Evolutionary conservation across 2,329 filamentous ascomycete genomes (phyloP), one percentile per base, ranked within the genome.

Genomic region (Calonectria hongkongensis): DNA sequence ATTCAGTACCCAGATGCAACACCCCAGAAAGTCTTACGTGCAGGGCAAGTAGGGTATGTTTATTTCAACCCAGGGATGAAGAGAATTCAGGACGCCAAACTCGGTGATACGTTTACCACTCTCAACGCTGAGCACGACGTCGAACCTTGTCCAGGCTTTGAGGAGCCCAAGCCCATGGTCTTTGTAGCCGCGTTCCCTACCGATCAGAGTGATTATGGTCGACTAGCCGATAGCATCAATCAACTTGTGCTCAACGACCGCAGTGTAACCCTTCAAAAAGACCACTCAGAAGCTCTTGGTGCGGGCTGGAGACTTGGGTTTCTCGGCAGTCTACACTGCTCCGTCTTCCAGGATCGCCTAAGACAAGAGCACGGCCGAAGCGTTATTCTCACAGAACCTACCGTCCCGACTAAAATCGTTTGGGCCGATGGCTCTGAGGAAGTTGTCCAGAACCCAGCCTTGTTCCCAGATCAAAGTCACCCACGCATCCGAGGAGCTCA

Each of bases 1-100:
- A 98, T 99, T 76, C 97, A 98, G 90, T 95, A 98, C 80, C 97
- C 97, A 0, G 89, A 94, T 51, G 94, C 96, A 80, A 96, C 94
- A 0, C 91, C 96, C 0, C 95, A 98, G 84, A 92, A 89, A 1
- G 88, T 92, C 9, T 87, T 99, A 66, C 92, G 95, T 4, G 96
- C 97, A 0, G 97, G 97, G 0, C 97, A 99, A 84, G 95, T 99
- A 2, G 97, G 97, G 64, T 99, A 99, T 81, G 92, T 99, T 50
- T 95, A 94, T 85, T 98, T 99, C 88, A 99, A 98, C 81, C 97
- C 97, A 0, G 97, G 96, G 68, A 99, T 99, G 97, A 98, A 98
- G 87, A 92, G 91, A 78, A 98, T 96, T 71, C 94, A 98, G 82
- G 97, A 99, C 81, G 96, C 97, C 63, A 97, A 98, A 84, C 93